Evolutionary conservation across 371 early-diverging fungal species (phyloP), one percentile per base, ranked within the genome.

Genomic region (Nosema muscidifuracis): DNA sequence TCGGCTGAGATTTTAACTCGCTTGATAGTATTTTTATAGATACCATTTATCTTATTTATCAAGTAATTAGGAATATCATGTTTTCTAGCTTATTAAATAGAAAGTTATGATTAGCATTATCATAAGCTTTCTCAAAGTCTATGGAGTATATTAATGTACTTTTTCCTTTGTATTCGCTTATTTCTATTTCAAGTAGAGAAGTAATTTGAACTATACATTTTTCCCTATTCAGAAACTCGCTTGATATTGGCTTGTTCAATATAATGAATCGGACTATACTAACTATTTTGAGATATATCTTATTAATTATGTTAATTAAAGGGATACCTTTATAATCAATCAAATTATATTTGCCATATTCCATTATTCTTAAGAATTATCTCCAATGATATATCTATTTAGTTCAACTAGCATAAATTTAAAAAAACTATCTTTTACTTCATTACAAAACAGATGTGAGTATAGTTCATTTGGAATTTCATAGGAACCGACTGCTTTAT

Each of bases 251-350:
- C 26, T 2, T 16, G 30, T 58, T 51, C 65, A 31, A 28, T 22
- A 31, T 20, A 16, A 0, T 13, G 4, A 9, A 1, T 4, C 3
- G 69, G 4, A 62, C 75, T 28, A 10, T 40, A 7, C 9, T 51
- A 15, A 69, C n/a, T 10, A 69, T 36, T 28, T 62, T 75, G 6
- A 7, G 12, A 6, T 61, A 16, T 20, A 75, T 13, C 47, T 75
- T 75, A 18, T 1, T 18, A 3, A 55, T 2, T 6, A 34, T 61
- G 20, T 24, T 31, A 24, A 75, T 69, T 28, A 75, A 16, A 15
- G 63, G 18, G 6, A 75, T 75, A 2, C 75, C 75, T 55, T 64
- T 33, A 40, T 75, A 75, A 34, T 75, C 69, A 16, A 43, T 40
- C 2, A 60, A 18, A 75, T 47, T 22, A 75, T 56, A n/a, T 36